Base-by-base conservation (phyloP, 371 early-diverging fungal genomes). In the Nematocida sp. region DNA sequence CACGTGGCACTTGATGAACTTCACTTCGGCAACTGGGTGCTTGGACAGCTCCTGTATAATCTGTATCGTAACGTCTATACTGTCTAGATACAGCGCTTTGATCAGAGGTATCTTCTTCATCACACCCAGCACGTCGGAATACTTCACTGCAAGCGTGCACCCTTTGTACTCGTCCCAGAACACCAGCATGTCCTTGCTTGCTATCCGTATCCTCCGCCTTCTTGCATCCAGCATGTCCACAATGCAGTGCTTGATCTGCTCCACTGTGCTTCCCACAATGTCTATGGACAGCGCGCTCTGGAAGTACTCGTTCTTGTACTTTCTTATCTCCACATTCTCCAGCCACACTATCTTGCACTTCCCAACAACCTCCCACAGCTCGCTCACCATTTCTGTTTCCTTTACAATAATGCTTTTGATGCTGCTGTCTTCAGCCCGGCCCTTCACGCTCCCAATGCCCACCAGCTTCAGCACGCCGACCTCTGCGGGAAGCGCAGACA, bases 81-180 rank as follows among this genome's bases (percentile, higher is more conserved):
- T 34, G 36, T 55, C 40, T 29, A 66, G 55, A 31, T 66, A 41
- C 7, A 55, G 29, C 4, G 45, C 36, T 55, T 55, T 53, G 21
- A 66, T 66, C 7, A 55, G 1, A 45, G 66, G 56, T 25, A 66
- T 34, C 0, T 31, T 11, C 52, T 66, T 27, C 0, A 66, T 40
- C 7, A 66, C 32, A 13, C 43, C 37, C 25, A 32, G 36, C 19
- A 49, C 64, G 41, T 56, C 58, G 45, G 45, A 55, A 36, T 67
- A 50, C 36, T 38, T 38, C 11, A 70, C 8, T 0, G 56, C 74
- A 31, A 37, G 60, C 2, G 57, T 57, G 29, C 60, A 38, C 21
- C 62, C 76, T 48, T 70, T 70, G 21, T 58, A 57, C 37, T 60
- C 74, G 31, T 70, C 74, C 60, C 62, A 70, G 25, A 70, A 57